Evolutionary conservation across 495 filamentous ascomycete genomes (phyloP).

Genomic region (Hypoxylon perforatum): DNA sequence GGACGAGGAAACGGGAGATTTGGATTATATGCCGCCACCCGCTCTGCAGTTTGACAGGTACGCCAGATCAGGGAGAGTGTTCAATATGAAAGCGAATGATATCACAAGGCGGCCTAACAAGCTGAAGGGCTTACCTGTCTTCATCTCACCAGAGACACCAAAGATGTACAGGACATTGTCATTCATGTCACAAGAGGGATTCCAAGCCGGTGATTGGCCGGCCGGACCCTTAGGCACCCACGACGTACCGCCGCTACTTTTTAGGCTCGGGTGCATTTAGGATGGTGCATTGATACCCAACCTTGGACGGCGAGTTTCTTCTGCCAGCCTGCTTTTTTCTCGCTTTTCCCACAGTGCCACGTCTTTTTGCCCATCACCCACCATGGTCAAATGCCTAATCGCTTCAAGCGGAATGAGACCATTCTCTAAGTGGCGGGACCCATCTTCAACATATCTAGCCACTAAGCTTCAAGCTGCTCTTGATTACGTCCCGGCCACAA

Average conservation of each 20-base stretch:
- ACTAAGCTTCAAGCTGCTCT: slow-evolving; percentile 25
- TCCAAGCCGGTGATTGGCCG: slow-evolving; percentile 36
- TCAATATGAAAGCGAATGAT: slow-evolving; percentile 37
- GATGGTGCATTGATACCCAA: slow-evolving; percentile 50
- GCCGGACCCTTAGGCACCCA: slow-evolving; percentile 44
- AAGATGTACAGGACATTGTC: slow-evolving; percentile 38
- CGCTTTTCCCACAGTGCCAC: slow-evolving; percentile 32
- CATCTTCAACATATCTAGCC: slow-evolving; percentile 29
- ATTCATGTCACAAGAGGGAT: slow-evolving; percentile 42
- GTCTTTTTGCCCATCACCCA: slow-evolving; percentile 29
- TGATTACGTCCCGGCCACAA: slow-evolving; percentile 36
- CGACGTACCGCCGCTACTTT: slow-evolving; percentile 31
- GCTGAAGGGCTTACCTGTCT: slow-evolving; percentile 31
- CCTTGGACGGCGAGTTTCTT: slow-evolving; percentile 25
- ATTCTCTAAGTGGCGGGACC: slow-evolving; percentile 35
- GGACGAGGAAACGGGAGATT: slow-evolving; percentile 26
- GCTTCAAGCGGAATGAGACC: slow-evolving; percentile 40
- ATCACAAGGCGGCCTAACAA: slow-evolving; percentile 34
- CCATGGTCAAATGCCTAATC: slow-evolving; percentile 34
- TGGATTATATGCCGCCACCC: slow-evolving; percentile 36
- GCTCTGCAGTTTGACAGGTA: slow-evolving; percentile 43
- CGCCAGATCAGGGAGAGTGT: slow-evolving; percentile 15
- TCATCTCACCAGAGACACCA: slow-evolving; percentile 34
- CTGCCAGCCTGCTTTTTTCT: slow-evolving; percentile 30
- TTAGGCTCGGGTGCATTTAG: slow-evolving; percentile 40